Evolutionary conservation across 768 basidiomycete genomes (phyloP), one percentile per base, ranked within the genome.

Genomic region (Glaciozyma martinii): DNA sequence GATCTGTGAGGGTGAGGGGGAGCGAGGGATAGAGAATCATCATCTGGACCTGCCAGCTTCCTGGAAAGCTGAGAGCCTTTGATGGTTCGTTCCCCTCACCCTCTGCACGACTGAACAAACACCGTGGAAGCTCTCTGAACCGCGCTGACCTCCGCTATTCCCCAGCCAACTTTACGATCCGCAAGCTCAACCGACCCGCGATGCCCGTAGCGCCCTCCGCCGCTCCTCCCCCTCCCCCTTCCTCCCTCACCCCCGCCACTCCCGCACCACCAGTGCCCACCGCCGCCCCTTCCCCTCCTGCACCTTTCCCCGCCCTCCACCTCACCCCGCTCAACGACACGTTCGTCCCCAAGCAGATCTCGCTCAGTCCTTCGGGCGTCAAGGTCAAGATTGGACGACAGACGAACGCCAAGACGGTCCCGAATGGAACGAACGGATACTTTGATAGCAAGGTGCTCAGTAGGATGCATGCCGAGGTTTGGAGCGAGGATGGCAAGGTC

Each of bases 381-480:
- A 63, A 70, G 57, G 75, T 80, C 71, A 79, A 79, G 68, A 93
- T 99, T 75, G 94, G 94, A 23, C 80, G 94, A 62, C 93, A 97
- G 78, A 98, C 92, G 21, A 95, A 92, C 76, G 85, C 86, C 62
- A 95, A 95, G 81, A 95, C 92, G 0, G 85, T 89, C 37, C 94
- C 94, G 3, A 79, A 78, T 8, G 90, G 94, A 75, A 81, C 88
- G 73, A 97, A 99, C 75, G 94, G 92, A 15, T 99, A 88, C 79
- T 97, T 99, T 76, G 94, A 98, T 79, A 88, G 86, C 29, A 97
- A 98, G 76, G 86, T 98, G 12, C 81, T 99, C 66, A 90, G 88
- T 71, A 81, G 94, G 71, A 88, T 89, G 79, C 94, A 98, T 75
- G 94, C 94, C 19, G 94, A 98, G 78, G 89, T 99, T n/a, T 99